Evolutionary conservation across 441 rosid genomes (phyloP).

Genomic region (Pelargonium myrrhifolium): DNA sequence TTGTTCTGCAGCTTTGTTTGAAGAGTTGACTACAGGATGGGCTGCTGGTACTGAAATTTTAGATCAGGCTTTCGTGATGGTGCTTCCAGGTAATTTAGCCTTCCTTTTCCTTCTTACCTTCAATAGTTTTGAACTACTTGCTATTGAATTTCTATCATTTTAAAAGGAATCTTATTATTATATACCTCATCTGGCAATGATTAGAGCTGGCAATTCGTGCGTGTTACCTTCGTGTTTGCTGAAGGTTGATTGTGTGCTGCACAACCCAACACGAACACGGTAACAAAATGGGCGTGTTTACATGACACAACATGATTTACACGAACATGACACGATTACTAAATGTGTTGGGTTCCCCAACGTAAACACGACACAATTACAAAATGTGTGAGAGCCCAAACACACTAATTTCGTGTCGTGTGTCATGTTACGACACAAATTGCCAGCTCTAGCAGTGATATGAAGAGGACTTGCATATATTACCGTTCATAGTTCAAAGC

Average conservation of each 20-base stretch:
- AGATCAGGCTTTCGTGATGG: conserved; percentile 57
- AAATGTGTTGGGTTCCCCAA: too few species aligned
- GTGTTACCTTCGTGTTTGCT: too few species aligned
- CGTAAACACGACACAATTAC: too few species aligned
- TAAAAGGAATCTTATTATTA: neutral
- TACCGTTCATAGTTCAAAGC: neutral
- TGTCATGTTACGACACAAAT: too few species aligned
- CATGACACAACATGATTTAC: too few species aligned
- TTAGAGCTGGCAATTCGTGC: too few species aligned
- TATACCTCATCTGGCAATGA: neutral
- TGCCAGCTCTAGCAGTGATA: neutral
- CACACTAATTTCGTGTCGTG: too few species aligned
- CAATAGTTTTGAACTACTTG: conserved; percentile 7
- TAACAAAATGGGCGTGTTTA: too few species aligned
- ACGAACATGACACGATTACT: too few species aligned
- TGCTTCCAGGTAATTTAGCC: conserved; percentile 67
- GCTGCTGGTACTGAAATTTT: conserved; percentile 54
- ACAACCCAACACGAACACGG: too few species aligned
- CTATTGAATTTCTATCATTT: neutral
- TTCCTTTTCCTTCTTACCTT: neutral
- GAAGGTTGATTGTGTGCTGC: neutral
- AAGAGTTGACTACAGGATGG: conserved; percentile 70
- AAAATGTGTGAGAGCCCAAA: too few species aligned
- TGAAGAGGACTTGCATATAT: neutral
- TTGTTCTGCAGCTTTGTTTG: conserved; percentile 79